These are phyloP conservation scores for Gonium pectorale DNA, from an alignment of 139 green algal genomes.

Conservation along the genomic window DNA sequence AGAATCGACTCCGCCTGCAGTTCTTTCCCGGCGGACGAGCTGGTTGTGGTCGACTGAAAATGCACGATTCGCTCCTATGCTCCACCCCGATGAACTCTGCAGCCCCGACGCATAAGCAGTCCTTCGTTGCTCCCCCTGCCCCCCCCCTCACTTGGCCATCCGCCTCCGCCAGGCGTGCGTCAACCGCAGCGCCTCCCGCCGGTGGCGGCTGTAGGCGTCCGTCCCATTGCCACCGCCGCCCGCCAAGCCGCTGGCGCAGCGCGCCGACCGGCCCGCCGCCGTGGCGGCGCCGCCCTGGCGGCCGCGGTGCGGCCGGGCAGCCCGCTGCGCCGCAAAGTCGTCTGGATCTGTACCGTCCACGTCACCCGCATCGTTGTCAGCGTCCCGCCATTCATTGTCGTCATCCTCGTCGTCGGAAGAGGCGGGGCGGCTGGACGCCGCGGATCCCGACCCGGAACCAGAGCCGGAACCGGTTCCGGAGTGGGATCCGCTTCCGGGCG, in stretches of 20 bases:
- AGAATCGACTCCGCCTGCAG: no score
- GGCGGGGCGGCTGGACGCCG: background rate
- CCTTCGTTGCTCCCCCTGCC: background rate
- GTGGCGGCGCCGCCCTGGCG: background rate
- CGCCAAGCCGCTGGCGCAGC: no score
- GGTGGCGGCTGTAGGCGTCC: constrained; percentile 26
- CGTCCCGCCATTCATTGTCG: no score
- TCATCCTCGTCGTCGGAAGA: background rate
- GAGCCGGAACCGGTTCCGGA: background rate
- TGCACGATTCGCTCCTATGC: no score
- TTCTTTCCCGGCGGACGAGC: no score
- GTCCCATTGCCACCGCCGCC: background rate
- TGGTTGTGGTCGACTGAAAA: no score
- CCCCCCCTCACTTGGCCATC: background rate
- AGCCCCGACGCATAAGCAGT: background rate
- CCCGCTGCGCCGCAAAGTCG: no score
- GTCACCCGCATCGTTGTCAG: background rate
- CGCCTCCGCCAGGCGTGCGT: constrained; percentile 25
- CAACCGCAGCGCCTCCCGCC: background rate
- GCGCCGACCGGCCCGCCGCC: background rate
- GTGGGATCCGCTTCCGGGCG: background rate
- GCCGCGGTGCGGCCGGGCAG: no score
- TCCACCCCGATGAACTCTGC: no score
- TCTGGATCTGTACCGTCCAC: background rate
- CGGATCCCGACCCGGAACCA: background rate